These are phyloP conservation scores for Chamaecyparis obtusa DNA, from an alignment of 75 land plant genomes.

Conservation along the genomic window DNA sequence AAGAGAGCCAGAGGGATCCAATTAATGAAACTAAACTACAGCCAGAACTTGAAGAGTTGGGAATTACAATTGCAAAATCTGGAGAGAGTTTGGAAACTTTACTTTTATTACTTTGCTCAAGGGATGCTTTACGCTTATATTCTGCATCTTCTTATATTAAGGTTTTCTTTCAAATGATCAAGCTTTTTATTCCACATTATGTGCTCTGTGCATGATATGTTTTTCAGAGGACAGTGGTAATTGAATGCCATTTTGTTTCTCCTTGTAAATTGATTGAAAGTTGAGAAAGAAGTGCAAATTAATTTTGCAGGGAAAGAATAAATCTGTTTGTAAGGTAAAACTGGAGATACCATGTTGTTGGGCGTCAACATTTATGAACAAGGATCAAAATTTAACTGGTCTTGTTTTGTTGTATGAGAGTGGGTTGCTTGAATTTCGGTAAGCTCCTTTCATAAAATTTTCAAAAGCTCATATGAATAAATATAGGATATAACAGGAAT, in stretches of 20 bases:
- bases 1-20: neutral
- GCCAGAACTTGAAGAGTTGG: slow-evolving; percentile 6
- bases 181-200: neutral
- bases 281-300: neutral
- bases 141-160: slow-evolving; percentile 37
- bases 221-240: neutral
- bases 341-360: slow-evolving; percentile 66
- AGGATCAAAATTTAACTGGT: slow-evolving; percentile 37
- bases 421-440: slow-evolving; percentile 76
- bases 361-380: slow-evolving; percentile 52
- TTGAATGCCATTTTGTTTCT: neutral
- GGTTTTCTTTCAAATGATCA: slow-evolving; percentile 23
- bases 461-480: neutral
- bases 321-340: slow-evolving; percentile 40
- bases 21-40: neutral
- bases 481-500: neutral
- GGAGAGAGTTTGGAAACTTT: slow-evolving; percentile 8
- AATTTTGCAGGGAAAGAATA: slow-evolving; percentile 31
- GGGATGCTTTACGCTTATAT: slow-evolving; percentile 40
- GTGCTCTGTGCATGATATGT: neutral
- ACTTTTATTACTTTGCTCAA: slow-evolving; percentile 48
- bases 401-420: slow-evolving; percentile 56
- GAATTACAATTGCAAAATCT: slow-evolving; percentile 4
- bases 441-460: neutral
- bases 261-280: neutral